phyloP scores from a whole-genome alignment of 139 green algal species.

The Chlamydomonas sp. region DNA sequence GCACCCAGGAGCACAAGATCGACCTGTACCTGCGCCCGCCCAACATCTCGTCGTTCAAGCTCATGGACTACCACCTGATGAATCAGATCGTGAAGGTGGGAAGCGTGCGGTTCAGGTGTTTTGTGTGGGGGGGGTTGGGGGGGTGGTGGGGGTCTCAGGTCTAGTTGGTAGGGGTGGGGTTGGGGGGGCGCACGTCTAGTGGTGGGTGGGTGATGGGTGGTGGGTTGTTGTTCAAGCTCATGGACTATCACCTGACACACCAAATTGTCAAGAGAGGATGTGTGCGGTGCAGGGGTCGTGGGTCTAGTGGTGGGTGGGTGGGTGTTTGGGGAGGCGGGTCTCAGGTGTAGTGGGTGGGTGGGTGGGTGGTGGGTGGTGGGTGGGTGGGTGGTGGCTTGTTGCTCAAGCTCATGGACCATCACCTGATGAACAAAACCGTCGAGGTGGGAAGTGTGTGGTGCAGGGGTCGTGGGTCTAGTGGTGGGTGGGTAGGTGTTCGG shows the following conservation, averaged over 20 bases:
- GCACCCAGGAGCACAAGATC: conserved; percentile 59
- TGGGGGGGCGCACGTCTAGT: too few species aligned
- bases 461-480: too few species aligned
- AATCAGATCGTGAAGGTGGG: conserved; percentile 25
- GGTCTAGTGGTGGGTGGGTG: conserved; percentile 20
- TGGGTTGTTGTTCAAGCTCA: conserved; percentile 37
- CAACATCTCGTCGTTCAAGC: conserved; percentile 35
- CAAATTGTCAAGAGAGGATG: conserved; percentile 57
- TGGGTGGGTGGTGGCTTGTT: too few species aligned
- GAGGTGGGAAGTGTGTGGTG: conserved; percentile 53
- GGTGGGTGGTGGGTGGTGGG: too few species aligned
- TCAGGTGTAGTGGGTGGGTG: background rate
- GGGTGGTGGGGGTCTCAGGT: too few species aligned
- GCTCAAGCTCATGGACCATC: conserved; percentile 53
- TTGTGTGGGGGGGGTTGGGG: too few species aligned
- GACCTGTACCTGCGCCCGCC: conserved; percentile 75
- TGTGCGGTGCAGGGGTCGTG: too few species aligned
- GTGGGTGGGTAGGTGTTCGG: conserved; percentile 6
- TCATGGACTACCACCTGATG: conserved; percentile 66
- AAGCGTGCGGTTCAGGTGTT: background rate
- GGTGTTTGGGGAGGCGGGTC: background rate
- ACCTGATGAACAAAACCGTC: conserved; percentile 64
- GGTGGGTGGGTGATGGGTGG: too few species aligned
- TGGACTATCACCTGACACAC: conserved; percentile 66
- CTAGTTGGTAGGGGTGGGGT: too few species aligned